Base-by-base conservation (phyloP, 495 filamentous ascomycete genomes). In the Diplogelasinospora grovesii region DNA sequence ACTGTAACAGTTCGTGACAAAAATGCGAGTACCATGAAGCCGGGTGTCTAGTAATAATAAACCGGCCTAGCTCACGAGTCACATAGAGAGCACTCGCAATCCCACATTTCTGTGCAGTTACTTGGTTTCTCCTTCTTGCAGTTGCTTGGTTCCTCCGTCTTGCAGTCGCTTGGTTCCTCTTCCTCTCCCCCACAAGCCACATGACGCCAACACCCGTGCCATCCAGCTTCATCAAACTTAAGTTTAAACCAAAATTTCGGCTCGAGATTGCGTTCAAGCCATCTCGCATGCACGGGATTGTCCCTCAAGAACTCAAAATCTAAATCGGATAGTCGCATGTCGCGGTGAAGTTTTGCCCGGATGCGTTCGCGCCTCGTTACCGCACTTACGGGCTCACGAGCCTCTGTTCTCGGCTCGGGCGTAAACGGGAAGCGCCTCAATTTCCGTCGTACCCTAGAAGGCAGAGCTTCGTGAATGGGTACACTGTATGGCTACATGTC, bases 71-170 rank as follows among this genome's bases (percentile, higher is more conserved):
- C 31, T n/a, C 20, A 41, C 6, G 19, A 14, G 16, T 42, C 42
- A 54, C 28, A 30, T 30, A 14, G 16, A 13, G n/a, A 6, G 28
- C 28, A 30, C 28, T 30, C 28, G n/a, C 28, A 30, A 14, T 30
- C n/a, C 28, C 28, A 30, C 28, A 30, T 30, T 13, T 13, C n/a
- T 4, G 28, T 30, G n/a, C 28, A 30, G n/a, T 30, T 14, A 30
- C n/a, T 4, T 30, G 16, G n/a, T 30, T 30, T 6, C n/a, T 4
- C 28, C 28, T 30, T n/a, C n/a, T 30, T 13, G 11, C n/a, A 14
- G 5, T 13, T 30, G 28, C 16, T 4, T 5, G 5, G 28, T 14
- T 30, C 5, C 4, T 30, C 16, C 5, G 4, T 13, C 28, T 30
- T 5, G 28, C 5, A 30, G n/a, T n/a, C n/a, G n/a, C n/a, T n/a